phyloP scores from a whole-genome alignment of 345 rosid species.

The Aquilaria sinensis region DNA sequence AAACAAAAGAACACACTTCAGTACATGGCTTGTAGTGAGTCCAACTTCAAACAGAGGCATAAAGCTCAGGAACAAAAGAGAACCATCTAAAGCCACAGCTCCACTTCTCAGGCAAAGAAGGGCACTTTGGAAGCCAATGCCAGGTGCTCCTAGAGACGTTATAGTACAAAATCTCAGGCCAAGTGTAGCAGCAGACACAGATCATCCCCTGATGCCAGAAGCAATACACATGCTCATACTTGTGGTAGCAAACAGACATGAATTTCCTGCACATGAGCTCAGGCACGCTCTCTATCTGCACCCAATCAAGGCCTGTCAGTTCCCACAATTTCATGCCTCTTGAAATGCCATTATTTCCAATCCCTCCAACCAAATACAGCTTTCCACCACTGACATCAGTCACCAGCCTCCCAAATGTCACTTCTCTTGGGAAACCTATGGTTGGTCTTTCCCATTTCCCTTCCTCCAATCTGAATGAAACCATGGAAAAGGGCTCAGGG shows the following conservation, averaged over 20 bases:
- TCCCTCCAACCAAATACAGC: slow-evolving; percentile 75
- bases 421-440: slow-evolving; percentile 35
- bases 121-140: slow-evolving; percentile 90
- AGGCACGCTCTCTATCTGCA: slow-evolving; percentile 59
- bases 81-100: slow-evolving; percentile 95
- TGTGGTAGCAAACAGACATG: slow-evolving; percentile 79
- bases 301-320: slow-evolving; percentile 36
- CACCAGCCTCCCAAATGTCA: slow-evolving; percentile 65
- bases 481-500: slow-evolving; percentile 56
- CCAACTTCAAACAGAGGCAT: slow-evolving; percentile 41
- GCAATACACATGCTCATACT: slow-evolving; percentile 83
- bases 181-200: slow-evolving; percentile 82
- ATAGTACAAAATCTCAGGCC: slow-evolving; percentile 92
- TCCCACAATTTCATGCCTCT: slow-evolving; percentile 73
- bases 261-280: slow-evolving; percentile 75
- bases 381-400: slow-evolving; percentile 34
- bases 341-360: slow-evolving; percentile 76
- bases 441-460: slow-evolving; percentile 37
- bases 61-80: slow-evolving; percentile 71
- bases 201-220: slow-evolving; percentile 81
- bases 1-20: no score
- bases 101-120: slow-evolving; percentile 81
- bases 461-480: slow-evolving; percentile 36
- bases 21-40: no score
- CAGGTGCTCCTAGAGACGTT: slow-evolving; percentile 63